Conservation (phyloP, 352 stramenopile genomes). For the Phytophthora multivora region DNA sequence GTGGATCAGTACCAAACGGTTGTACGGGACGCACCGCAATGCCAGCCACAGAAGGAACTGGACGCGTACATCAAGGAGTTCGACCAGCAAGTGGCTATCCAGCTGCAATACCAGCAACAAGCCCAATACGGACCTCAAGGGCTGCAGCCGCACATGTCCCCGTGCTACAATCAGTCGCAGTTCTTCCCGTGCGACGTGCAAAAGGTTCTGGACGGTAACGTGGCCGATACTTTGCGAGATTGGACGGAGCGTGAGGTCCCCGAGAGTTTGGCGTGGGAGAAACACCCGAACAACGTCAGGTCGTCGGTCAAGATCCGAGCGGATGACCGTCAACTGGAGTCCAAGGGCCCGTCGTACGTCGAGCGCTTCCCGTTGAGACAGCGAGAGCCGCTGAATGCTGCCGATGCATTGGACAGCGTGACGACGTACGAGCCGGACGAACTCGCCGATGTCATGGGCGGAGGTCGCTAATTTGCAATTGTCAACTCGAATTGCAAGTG, state of each 20-base stretch:
- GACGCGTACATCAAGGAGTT: conserved; percentile 85
- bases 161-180: conserved; percentile 83
- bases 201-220: conserved; percentile 67
- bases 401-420: conserved; percentile 31
- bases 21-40: conserved; percentile 39
- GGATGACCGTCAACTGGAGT: conserved; percentile 44
- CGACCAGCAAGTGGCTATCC: conserved; percentile 80
- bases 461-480: conserved; percentile 34
- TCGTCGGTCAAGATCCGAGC: conserved; percentile 75
- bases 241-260: conserved; percentile 33
- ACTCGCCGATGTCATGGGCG: conserved; percentile 52
- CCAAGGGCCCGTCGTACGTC: conserved; percentile 58
- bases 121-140: conserved; percentile 59
- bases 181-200: conserved; percentile 83
- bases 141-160: conserved; percentile 76
- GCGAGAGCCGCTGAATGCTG: conserved; percentile 29
- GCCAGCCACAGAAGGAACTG: conserved; percentile 66
- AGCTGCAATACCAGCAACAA: conserved; percentile 79
- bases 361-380: conserved; percentile 69
- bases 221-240: conserved; percentile 55
- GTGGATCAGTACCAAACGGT: conserved; percentile 53
- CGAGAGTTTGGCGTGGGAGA: conserved; percentile 69
- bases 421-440: conserved; percentile 45
- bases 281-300: conserved; percentile 55
- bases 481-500: neutral